Evolutionary conservation across 805 yeast genomes (phyloP).

Genomic region (Spathaspora sp.): DNA sequence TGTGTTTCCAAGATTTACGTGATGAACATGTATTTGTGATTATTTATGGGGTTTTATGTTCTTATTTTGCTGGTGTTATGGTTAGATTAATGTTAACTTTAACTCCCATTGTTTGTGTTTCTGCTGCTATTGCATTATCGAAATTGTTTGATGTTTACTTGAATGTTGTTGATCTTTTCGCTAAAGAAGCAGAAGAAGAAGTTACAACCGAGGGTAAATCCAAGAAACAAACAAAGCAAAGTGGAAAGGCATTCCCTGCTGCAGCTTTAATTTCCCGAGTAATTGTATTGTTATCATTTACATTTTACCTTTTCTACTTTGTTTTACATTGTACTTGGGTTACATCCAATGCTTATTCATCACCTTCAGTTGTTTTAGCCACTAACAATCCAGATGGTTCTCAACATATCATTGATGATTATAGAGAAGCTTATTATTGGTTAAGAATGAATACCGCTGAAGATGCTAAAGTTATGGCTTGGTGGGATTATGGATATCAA

Average conservation of each 20-base stretch:
- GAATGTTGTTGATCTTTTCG: slow-evolving; percentile 49
- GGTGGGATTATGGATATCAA: slow-evolving; percentile 99
- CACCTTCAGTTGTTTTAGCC: slow-evolving; percentile 95
- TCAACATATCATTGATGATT: slow-evolving; percentile 84
- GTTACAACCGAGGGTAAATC: no score
- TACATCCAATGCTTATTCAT: slow-evolving; percentile 90
- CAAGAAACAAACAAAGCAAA: slow-evolving; percentile 1
- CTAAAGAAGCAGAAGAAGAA: slow-evolving; percentile 9
- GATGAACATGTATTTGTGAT: slow-evolving; percentile 93
- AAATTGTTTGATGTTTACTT: slow-evolving; percentile 79
- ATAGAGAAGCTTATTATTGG: slow-evolving; percentile 99
- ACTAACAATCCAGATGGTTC: slow-evolving; percentile 83
- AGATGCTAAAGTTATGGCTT: slow-evolving; percentile 93
- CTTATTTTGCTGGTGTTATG: slow-evolving; percentile 99
- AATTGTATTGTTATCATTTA: slow-evolving; percentile 63
- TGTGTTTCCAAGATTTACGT: slow-evolving; percentile 82
- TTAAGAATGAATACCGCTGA: slow-evolving; percentile 95
- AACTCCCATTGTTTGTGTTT: slow-evolving; percentile 93
- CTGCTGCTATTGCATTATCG: slow-evolving; percentile 86
- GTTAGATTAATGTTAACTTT: slow-evolving; percentile 94
- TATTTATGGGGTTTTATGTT: slow-evolving; percentile 87
- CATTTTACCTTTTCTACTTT: slow-evolving; percentile 71
- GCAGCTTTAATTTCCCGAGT: slow-evolving; percentile 51
- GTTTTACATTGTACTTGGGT: slow-evolving; percentile 98
- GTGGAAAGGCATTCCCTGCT: slow-evolving; percentile 10